Evolutionary conservation across 192 early-diverging fungal species (phyloP).

Genomic region (Umbelopsis sp.): DNA sequence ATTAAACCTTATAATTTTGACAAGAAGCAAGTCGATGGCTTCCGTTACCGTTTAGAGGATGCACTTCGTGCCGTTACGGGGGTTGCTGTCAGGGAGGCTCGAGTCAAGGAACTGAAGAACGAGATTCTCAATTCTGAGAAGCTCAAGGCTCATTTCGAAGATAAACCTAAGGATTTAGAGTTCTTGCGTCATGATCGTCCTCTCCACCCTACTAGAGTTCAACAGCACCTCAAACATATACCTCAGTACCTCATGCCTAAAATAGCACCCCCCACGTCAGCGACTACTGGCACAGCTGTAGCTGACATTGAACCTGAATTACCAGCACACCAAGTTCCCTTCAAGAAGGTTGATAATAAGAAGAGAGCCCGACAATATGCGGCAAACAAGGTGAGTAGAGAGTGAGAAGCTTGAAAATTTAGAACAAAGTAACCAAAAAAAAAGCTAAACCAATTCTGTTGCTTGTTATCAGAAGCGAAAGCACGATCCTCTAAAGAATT

Average conservation of each 20-base stretch:
- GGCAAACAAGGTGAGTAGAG: background rate
- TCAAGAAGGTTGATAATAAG: conserved; percentile 5
- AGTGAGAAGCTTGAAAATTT: no score
- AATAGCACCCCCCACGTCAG: conserved; percentile 45
- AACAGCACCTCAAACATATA: conserved; percentile 90
- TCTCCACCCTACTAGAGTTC: conserved; percentile 79
- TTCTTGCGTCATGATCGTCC: conserved; percentile 91
- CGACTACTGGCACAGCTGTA: background rate
- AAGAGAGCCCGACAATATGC: background rate
- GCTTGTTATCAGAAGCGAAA: background rate
- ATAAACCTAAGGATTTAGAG: conserved; percentile 91
- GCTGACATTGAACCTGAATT: background rate
- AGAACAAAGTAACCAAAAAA: no score
- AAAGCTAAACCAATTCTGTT: background rate
- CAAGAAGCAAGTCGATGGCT: conserved; percentile 88
- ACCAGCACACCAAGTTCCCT: conserved; percentile 1
- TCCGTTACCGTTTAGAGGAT: conserved; percentile 87
- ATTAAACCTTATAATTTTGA: conserved; percentile 87
- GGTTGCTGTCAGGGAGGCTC: conserved; percentile 80
- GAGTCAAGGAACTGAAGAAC: conserved; percentile 92
- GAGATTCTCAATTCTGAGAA: conserved; percentile 97
- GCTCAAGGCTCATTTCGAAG: conserved; percentile 95
- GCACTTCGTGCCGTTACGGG: conserved; percentile 80
- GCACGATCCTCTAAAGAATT: background rate
- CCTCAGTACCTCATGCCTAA: conserved; percentile 94